phyloP scores from a whole-genome alignment of 2,329 filamentous ascomycete species.

The Ascocoryne sarcoides region DNA sequence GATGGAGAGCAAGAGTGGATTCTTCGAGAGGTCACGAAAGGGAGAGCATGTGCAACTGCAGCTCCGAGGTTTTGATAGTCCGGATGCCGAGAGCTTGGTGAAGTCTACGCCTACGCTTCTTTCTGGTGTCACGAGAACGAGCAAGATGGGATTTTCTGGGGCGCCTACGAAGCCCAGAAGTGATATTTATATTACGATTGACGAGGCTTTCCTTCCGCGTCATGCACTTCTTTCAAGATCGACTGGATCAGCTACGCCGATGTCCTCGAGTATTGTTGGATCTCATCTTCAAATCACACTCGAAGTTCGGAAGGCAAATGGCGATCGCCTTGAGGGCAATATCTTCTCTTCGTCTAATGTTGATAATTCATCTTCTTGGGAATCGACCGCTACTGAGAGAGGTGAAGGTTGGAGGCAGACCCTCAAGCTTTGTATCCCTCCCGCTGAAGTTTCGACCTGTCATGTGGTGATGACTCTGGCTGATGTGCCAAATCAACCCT shows the following conservation, averaged over 20 bases:
- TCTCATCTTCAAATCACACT: slow-evolving; percentile 79
- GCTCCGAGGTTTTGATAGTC: slow-evolving; percentile 66
- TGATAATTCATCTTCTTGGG: slow-evolving; percentile 73
- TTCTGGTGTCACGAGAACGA: slow-evolving; percentile 70
- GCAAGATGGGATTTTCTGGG: slow-evolving; percentile 87
- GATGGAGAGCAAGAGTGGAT: slow-evolving; percentile 63
- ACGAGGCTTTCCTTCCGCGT: slow-evolving; percentile 67
- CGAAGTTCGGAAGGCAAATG: slow-evolving; percentile 72
- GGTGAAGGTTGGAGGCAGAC: slow-evolving; percentile 85
- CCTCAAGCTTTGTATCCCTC: slow-evolving; percentile 68
- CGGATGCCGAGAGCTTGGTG: slow-evolving; percentile 72
- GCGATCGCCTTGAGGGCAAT: slow-evolving; percentile 77
- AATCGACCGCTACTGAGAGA: slow-evolving; percentile 70
- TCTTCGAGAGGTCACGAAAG: slow-evolving; percentile 62
- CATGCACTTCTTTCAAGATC: slow-evolving; percentile 63
- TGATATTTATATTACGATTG: slow-evolving; percentile 88
- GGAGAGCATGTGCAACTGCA: slow-evolving; percentile 74
- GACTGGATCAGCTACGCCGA: slow-evolving; percentile 65
- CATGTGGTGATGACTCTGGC: slow-evolving; percentile 87
- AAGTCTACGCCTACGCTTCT: slow-evolving; percentile 82
- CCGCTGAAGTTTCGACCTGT: slow-evolving; percentile 69
- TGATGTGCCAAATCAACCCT: slow-evolving; percentile 78
- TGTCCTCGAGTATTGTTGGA: slow-evolving; percentile 52
- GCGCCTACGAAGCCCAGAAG: slow-evolving; percentile 81
- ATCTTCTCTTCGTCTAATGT: slow-evolving; percentile 82